Base-by-base conservation (phyloP, 371 early-diverging fungal species). In the Mucor plumbeus region DNA sequence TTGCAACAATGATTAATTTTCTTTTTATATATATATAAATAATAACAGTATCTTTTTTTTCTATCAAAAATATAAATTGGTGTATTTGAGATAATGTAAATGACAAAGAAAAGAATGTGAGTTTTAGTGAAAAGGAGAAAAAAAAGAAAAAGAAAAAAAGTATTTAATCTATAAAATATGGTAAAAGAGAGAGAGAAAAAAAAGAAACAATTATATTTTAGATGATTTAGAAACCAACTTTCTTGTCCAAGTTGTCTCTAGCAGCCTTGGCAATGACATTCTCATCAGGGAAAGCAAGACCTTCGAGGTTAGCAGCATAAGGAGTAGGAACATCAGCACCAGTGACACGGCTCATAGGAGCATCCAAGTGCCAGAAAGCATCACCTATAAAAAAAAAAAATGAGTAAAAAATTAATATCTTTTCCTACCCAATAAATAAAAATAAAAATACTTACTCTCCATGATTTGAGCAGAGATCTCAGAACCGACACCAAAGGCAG, bases 291-390 rank as follows among this genome's bases (percentile, higher is more conserved):
- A 97, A 91, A 63, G 95, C 88, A 68, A 91, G 85, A 40, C 79
- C 79, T 85, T 99, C 99, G 54, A 99, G 87, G 88, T 98, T 97
- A 74, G 88, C 79, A 63, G 99, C 97, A 79, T 99, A 99, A 55
- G 99, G 99, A 75, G 96, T 99, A 62, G 99, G 99, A 61, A 97
- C 89, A 85, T 99, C 99, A 71, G 99, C 98, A 78, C 97, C 97
- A 63, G 97, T 95, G 56, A 99, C 88, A 73, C 99, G 94, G 71
- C 83, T 78, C 64, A 99, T 90, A n/a, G 99, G 99, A 48, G 95
- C 92, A 87, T 99, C 98, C 61, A 99, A 86, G 80, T 96, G 87
- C 84, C 98, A 95, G 80, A 97, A 99, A 48, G 92, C 97, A 69
- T 97, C 95, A 55, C 88, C 81, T 80, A 72, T 31, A 38, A 17